Evolutionary conservation across 2,329 filamentous ascomycete genomes (phyloP), one percentile per base, ranked within the genome.

Genomic region (Aspergillus brunneoviolaceus): DNA sequence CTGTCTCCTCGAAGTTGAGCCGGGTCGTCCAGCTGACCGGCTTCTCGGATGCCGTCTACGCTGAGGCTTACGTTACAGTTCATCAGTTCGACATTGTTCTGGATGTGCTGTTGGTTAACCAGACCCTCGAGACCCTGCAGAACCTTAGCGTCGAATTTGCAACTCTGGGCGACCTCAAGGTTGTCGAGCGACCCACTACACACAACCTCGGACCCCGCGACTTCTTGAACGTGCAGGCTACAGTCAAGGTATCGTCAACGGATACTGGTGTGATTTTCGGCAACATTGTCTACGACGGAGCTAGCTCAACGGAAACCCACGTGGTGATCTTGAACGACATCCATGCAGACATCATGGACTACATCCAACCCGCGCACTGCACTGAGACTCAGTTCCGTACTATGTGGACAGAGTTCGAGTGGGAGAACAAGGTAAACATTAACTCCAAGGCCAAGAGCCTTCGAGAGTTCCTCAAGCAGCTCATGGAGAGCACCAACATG

Each of bases 391-490:
- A 98, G 72, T 99, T 99, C 88, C 87, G 95, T 61, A 96, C 92
- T n/a, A 99, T 99, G 95, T 99, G 95, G 95, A 99, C 95, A 42
- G 95, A 99, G 75, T 99, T 99, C 68, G 95, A 99, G 76, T 99
- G 95, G 95, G 95, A 99, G 83, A 99, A 99, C 82, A 99, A 99
- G 85, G 94, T 99, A 77, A 99, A 99, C 81, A 98, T 99, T 81
- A 97, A 97, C 80, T 96, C 91, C 65, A 98, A 97, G 83, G 92
- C 91, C 67, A 96, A 94, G 82, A 89, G 87, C 29, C 83, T 99
- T 62, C 87, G 94, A 53, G 92, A 96, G 21, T 99, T 99, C 86
- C 81, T 99, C 65, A 89, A 91, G 68, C 89, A 96, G 75, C 82
- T 99, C 62, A 98, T 98, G 95, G 92, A 92, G 63, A 94, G 90